A percentile compares a stretch with the other conserved stretches of the same genome.
Conservation (phyloP, 192 early-diverging fungal species). For the Spizellomyces sp. region DNA sequence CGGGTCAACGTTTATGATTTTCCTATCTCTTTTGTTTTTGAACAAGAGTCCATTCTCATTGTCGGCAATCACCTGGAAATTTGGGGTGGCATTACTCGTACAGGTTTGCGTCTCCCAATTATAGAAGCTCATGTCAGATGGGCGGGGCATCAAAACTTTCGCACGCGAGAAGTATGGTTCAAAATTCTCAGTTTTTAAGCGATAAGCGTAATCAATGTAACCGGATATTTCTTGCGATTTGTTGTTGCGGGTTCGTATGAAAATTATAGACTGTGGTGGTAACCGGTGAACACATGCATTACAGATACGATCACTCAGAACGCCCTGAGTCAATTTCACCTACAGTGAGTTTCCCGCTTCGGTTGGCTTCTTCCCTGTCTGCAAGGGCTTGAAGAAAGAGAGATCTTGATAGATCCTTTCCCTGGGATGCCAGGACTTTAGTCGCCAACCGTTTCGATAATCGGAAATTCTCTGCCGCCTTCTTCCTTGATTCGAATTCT, state of each 20-base stretch:
- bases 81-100: slow-evolving; percentile 63
- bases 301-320: neutral
- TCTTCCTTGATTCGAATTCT: slow-evolving; percentile 65
- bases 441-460: slow-evolving; percentile 60
- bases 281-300: neutral
- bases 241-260: slow-evolving; percentile 55
- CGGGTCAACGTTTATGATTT: slow-evolving; percentile 70
- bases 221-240: slow-evolving; percentile 63
- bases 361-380: slow-evolving; percentile 65
- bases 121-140: slow-evolving; percentile 65
- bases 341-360: slow-evolving; percentile 64
- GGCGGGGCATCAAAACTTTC: slow-evolving; percentile 49
- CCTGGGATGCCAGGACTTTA: slow-evolving; percentile 55
- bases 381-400: slow-evolving; percentile 63
- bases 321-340: neutral
- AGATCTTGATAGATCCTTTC: slow-evolving; percentile 51
- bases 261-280: slow-evolving; percentile 51
- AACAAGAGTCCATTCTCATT: slow-evolving; percentile 67
- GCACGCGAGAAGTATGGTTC: slow-evolving; percentile 56
- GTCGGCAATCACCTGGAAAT: slow-evolving; percentile 69
- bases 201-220: slow-evolving; percentile 68
- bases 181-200: slow-evolving; percentile 65
- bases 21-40: slow-evolving; percentile 66
- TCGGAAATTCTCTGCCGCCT: slow-evolving; percentile 64
- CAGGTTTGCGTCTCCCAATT: slow-evolving; percentile 72